phyloP scores from a whole-genome alignment of 164 flowering plant genomes.

The Kingdonia uniflora region DNA sequence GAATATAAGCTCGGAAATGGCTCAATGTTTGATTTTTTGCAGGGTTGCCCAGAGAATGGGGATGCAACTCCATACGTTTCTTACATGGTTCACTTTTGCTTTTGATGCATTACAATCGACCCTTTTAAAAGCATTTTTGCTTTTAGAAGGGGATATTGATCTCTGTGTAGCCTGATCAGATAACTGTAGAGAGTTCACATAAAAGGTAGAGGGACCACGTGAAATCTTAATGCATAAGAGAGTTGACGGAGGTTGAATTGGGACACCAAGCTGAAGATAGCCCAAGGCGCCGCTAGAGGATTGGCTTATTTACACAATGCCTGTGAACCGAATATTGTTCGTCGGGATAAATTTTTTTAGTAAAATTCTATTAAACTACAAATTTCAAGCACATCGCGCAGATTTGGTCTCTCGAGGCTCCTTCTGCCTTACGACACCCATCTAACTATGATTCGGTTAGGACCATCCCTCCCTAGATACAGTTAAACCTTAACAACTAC shows the following conservation, averaged over 20 bases:
- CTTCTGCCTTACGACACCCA: constrained; percentile 75
- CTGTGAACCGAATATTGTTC: constrained; percentile 64
- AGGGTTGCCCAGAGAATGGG: too few species aligned
- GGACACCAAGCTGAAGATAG: constrained; percentile 52
- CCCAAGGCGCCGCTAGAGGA: constrained; percentile 72
- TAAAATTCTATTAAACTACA: constrained; percentile 66
- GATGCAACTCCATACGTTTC: too few species aligned
- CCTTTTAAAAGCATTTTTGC: too few species aligned
- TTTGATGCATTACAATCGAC: too few species aligned
- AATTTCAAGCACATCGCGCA: constrained; percentile 70
- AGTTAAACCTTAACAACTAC: constrained; percentile 66
- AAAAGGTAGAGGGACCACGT: too few species aligned
- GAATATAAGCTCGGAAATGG: too few species aligned
- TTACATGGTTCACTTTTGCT: too few species aligned
- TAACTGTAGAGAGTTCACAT: too few species aligned
- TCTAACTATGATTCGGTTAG: constrained; percentile 85
- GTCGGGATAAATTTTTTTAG: constrained; percentile 75
- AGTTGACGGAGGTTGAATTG: constrained; percentile 46
- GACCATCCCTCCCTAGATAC: constrained; percentile 81
- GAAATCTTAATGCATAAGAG: too few species aligned
- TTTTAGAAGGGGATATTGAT: too few species aligned
- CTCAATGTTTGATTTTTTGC: too few species aligned
- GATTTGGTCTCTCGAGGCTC: constrained; percentile 79
- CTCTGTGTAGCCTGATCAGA: too few species aligned
- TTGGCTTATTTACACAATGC: constrained; percentile 65